Conservation (phyloP, 306 rosid genomes). For the Argentina anserina region DNA sequence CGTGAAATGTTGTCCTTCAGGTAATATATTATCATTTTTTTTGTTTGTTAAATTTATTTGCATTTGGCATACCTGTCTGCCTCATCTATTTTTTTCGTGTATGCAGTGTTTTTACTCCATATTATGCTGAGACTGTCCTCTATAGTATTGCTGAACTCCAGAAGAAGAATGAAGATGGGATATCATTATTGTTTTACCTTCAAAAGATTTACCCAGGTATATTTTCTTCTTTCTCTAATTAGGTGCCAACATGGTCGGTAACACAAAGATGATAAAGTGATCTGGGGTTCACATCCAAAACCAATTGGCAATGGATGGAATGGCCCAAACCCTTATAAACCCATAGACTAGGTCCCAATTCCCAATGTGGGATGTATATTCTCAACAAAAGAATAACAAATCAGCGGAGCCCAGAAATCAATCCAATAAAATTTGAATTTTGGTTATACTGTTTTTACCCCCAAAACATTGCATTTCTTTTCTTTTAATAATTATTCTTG, state of each 20-base stretch:
- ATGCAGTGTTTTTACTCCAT: slow-evolving; percentile 95
- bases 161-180: slow-evolving; percentile 94
- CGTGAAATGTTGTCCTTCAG: slow-evolving; percentile 83
- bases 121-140: slow-evolving; percentile 89
- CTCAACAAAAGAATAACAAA: background rate
- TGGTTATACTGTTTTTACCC: background rate
- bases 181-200: slow-evolving; percentile 81
- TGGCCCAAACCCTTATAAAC: too few species aligned
- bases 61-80: slow-evolving; percentile 17
- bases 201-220: slow-evolving; percentile 80
- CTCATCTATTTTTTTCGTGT: slow-evolving; percentile 27
- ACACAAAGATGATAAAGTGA: too few species aligned
- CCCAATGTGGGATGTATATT: too few species aligned
- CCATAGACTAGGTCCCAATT: too few species aligned
- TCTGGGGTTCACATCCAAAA: too few species aligned
- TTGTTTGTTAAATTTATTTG: background rate
- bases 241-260: background rate
- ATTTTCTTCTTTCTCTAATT: background rate
- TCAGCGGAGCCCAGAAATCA: background rate
- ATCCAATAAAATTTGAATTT: background rate
- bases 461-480: background rate
- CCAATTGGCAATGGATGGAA: too few species aligned
- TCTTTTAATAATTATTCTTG: background rate
- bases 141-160: slow-evolving; percentile 76
- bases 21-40: slow-evolving; percentile 20